Evolutionary conservation across 768 basidiomycete species (phyloP).

Genomic region (Russula foetens): DNA sequence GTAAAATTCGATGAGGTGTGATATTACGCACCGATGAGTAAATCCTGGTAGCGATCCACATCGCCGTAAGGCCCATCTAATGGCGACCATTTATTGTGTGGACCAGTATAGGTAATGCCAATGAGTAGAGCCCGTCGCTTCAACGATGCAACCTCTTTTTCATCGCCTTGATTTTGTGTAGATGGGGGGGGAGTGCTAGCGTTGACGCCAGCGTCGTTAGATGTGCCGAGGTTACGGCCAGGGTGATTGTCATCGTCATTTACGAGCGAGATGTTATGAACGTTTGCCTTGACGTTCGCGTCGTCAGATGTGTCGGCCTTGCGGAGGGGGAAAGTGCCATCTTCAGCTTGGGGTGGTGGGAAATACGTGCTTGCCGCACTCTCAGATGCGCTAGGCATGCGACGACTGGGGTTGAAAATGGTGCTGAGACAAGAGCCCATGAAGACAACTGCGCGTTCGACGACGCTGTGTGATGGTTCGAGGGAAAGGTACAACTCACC

Average conservation of each 20-base stretch:
- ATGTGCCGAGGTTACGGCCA: no score
- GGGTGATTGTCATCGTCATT: no score
- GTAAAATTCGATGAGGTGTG: no score
- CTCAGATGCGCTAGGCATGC: neutral
- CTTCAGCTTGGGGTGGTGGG: no score
- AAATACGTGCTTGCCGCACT: no score
- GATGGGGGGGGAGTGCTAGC: neutral
- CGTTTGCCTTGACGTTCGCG: no score
- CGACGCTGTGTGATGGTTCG: neutral
- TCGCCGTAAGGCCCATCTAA: slow-evolving; percentile 16
- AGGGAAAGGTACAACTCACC: neutral
- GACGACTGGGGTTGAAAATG: neutral
- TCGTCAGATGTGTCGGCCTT: no score
- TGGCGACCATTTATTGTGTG: neutral
- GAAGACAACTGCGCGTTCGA: neutral
- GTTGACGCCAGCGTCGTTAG: neutral
- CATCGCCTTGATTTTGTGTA: neutral
- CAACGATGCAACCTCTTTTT: neutral
- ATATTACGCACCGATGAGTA: slow-evolving; percentile 8
- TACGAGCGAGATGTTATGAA: no score
- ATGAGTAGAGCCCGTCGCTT: slow-evolving; percentile 20
- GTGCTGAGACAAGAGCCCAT: neutral
- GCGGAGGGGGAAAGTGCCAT: no score
- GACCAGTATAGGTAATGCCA: slow-evolving; percentile 13
- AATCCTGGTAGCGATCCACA: slow-evolving; percentile 5